Evolutionary conservation across 83 land plant species (phyloP), one percentile per base, ranked within the genome.

Genomic region (Picea mariana): DNA sequence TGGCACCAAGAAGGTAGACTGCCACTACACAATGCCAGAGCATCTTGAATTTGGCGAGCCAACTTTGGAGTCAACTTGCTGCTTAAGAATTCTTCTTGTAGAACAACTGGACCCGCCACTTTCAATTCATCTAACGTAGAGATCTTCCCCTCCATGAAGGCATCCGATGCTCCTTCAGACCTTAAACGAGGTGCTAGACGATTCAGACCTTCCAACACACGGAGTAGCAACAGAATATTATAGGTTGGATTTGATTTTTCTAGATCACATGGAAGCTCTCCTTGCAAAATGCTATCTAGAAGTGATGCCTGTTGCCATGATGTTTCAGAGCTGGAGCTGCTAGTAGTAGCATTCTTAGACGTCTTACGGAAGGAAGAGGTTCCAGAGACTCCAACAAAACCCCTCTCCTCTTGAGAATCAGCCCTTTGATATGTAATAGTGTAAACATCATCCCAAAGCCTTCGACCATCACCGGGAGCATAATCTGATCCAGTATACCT

Each of bases 371-470:
- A 11, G 1, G 84, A 42, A 82, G 83, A 62, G 52, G 86, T 84
- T 68, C 78, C 42, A 20, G 87, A 77, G 6, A 84, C 86, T n/a
- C 90, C 91, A 55, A 67, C 27, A 21, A 90, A 81, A 31, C 64
- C 60, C 60, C 83, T 81, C 7, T 95, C 95, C 59, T 87, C 47
- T 69, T 82, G 89, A 58, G 77, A 61, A 62, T 98, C 99, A 13
- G 91, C 98, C 88, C 87, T 94, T 79, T 94, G 93, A 78, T 98
- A 98, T 63, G 92, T 90, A 2, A 98, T 90, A 9, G 99, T 98
- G 84, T 94, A 98, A 38, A 98, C 89, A 81, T 98, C 99, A 84
- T 89, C 87, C 99, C 94, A 95, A 26, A 95, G 79, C 82, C 98
- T 85, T 83, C 92, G 89, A 24, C 98, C 98, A 88, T 92, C 92